Evolutionary conservation across 1,284 basidiomycete genomes (phyloP), one percentile per base, ranked within the genome.

Genomic region (Takashimella tepidaria): DNA sequence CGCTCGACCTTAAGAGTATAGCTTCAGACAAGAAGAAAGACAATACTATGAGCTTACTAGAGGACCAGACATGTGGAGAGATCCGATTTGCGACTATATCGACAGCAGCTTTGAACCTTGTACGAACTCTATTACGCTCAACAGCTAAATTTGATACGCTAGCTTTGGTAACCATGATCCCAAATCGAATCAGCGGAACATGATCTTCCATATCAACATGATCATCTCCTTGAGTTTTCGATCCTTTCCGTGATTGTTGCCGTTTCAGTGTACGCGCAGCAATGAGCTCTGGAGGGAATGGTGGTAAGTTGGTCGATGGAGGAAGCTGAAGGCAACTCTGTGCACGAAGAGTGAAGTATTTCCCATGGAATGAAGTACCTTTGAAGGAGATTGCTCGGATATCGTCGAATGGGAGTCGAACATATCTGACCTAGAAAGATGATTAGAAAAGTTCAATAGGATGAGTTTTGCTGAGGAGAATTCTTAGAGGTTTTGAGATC

Each of bases 141-240:
- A 61, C 56, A 5, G 63, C 61, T 10, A 63, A 19, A 27, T 61
- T 62, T 22, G 45, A 49, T 13, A 64, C 54, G 10, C 41, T 41
- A 25, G 11, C 25, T 41, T 60, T 61, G 20, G 26, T 49, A 2
- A 25, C 47, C 3, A 63, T 49, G 10, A 56, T 20, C n/a, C 24
- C 31, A 37, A 37, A 37, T 16, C 31, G 31, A 8, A 37, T 16
- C 31, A 37, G 10, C 31, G 31, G 16, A 8, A 37, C 31, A 8
- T 37, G 10, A 37, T 16, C 31, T 37, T 16, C 31, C 31, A 8
- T 16, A 37, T 16, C 31, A 37, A 37, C 31, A 37, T 16, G 16
- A 37, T 37, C 31, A 37, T 37, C 31, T n/a, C n/a, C n/a, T n/a
- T n/a, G n/a, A n/a, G n/a, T n/a, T n/a, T n/a, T n/a, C n/a, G n/a